Evolutionary conservation across 495 filamentous ascomycete genomes (phyloP).

Genomic region (Penicillium fimorum): DNA sequence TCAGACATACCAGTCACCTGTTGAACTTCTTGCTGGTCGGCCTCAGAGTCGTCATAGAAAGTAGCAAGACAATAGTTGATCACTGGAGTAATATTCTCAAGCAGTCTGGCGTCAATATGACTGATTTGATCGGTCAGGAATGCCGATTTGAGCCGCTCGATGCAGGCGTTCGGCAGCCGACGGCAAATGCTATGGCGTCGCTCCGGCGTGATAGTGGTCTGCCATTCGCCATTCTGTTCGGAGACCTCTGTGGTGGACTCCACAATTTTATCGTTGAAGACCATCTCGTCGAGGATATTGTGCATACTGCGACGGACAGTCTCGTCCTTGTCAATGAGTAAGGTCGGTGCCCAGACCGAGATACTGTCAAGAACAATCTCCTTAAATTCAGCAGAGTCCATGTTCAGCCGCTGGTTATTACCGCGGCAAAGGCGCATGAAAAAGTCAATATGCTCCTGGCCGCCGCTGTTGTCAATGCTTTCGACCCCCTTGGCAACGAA

Average conservation of each 20-base stretch:
- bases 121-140: conserved; percentile 28
- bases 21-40: conserved; percentile 35
- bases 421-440: conserved; percentile 47
- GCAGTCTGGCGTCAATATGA: conserved; percentile 35
- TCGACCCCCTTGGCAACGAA: conserved; percentile 55
- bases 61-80: conserved; percentile 42
- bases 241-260: not conserved
- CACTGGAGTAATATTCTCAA: conserved; percentile 40
- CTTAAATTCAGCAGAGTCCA: conserved; percentile 37
- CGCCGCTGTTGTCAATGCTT: conserved; percentile 55
- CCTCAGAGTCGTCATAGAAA: conserved; percentile 40
- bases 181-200: conserved; percentile 31
- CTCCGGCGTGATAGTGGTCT: conserved; percentile 2
- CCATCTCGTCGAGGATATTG: conserved; percentile 55
- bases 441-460: conserved; percentile 58
- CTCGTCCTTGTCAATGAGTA: conserved; percentile 62
- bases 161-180: conserved; percentile 35
- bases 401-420: conserved; percentile 39
- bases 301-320: conserved; percentile 54
- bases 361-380: conserved; percentile 52
- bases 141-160: conserved; percentile 33
- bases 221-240: conserved; percentile 20
- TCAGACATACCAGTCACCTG: conserved; percentile 40
- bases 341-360: conserved; percentile 62
- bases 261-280: conserved; percentile 41